Evolutionary conservation across 2,329 filamentous ascomycete genomes (phyloP), one percentile per base, ranked within the genome.

Genomic region (Sclerotinia trifoliorum): DNA sequence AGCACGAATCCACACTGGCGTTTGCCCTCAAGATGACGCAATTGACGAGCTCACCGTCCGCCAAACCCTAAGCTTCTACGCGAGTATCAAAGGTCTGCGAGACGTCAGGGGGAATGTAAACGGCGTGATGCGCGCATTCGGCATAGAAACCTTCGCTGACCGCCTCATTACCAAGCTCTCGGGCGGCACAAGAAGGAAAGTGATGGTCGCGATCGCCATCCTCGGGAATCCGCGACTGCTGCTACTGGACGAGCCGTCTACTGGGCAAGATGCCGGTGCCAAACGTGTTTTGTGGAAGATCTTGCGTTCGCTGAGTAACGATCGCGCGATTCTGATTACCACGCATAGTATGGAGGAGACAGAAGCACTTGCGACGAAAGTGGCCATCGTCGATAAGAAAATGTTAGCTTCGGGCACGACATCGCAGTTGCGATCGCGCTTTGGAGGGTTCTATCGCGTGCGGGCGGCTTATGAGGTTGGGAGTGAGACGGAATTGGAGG

Each of bases 211-310:
- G n/a, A 78, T 78, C 49, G 77, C 77, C 6, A 67, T 78, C 17
- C 17, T n/a, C 68, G 71, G 72, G 0, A 77, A 78, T 61, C 77
- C 77, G 2, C 70, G 73, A 10, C 73, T 78, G 1, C 66, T 78
- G 6, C 67, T 78, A 17, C 73, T 78, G 11, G 77, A 78, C 49
- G 77, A 78, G 68, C 77, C 77, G 1, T 73, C 72, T 11, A 78
- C 75, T 7, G 77, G 76, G 24, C 74, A 78, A 70, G 75, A 78
- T 55, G 77, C 78, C 10, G 77, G 75, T 32, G 75, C 76, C 0
- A 79, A 79, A 67, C 74, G 78, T 2, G 74, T 77, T 17, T 68
- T 79, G 11, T 79, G 78, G 78, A 77, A 76, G 66, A 74, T 75
- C 3, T 70, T 80, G 1, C 70, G 74, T 57, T 70, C 72, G 1